Base-by-base conservation (phyloP, 2,329 filamentous ascomycete genomes). In the Colletotrichum viniferum region DNA sequence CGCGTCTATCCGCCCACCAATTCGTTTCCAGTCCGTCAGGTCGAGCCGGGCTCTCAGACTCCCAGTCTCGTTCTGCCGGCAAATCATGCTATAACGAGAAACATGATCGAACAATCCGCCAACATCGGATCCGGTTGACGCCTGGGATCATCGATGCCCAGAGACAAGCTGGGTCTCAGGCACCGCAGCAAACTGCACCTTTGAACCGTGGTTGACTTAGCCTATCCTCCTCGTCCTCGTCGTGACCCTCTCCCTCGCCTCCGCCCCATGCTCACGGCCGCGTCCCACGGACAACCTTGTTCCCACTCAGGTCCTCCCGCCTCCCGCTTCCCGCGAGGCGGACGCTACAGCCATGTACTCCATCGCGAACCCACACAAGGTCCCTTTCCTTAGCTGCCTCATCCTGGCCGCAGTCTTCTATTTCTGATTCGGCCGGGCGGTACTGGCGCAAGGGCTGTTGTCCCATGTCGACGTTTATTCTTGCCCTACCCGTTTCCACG, bases 281-380 rank as follows among this genome's bases (percentile, higher is more conserved):
- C 14, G 55, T n/a, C 34, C 56, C 38, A 58, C 70, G 63, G 52
- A 30, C 32, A 69, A 76, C 69, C 73, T 64, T 68, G 69, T 69
- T 58, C 64, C 30, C 62, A 28, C 58, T 58, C 69, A 74, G 72
- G 69, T 69, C 70, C 70, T 74, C 74, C 74, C 71, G 61, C 67
- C 62, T 76, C 74, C 74, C 66, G 71, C 71, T 36, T 76, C 61
- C 65, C 71, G 71, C 71, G 38, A 66, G 71, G 71, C 70, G 61
- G 71, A 74, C 65, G 74, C 65, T 67, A 67, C 79, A 78, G 78
- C 77, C 80, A 80, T 78, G 71, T 77, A 77, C 77, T 71, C 74
- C 72, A 72, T 76, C 63, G 61, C 52, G 32, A 77, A 76, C 77
- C 76, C 78, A 78, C 77, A 67, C 4, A 28, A 61, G 60, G 43